Base-by-base conservation (phyloP, 2,329 filamentous ascomycete species). In the Lasiodiplodia sp. region DNA sequence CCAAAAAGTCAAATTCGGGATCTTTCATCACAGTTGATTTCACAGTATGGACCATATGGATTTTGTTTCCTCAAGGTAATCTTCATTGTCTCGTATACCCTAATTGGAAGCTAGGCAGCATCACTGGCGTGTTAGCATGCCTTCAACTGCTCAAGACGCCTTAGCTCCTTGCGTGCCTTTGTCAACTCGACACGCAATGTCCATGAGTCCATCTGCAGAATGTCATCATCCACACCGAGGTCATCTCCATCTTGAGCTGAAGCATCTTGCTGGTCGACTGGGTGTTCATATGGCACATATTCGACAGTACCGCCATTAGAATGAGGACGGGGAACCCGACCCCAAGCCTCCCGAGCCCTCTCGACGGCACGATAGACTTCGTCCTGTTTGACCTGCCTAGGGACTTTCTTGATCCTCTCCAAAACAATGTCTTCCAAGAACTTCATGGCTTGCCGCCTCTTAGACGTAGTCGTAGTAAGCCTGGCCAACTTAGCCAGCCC, bases 241-340 rank as follows among this genome's bases (percentile, higher is more conserved):
- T 1, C 16, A 2, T 18, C 38, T 1, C 1, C 38, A 12, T 40
- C 38, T 14, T 28, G 7, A 34, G 14, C 40, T 44, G 40, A 16
- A 44, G 40, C 1, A 4, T 44, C 16, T 0, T 18, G 40, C 40
- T 44, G 16, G 14, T n/a, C 4, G 4, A 44, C 40, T 7, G 18
- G 16, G 14, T 10, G 31, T 34, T 34, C 1, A 34, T 2, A 10
- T 34, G 40, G 40, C 14, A 44, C 40, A 18, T 7, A 7, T 16
- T 18, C 14, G 40, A 18, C 40, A 18, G 6, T 5, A 18, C n/a
- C 16, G 16, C 40, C 6, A 18, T 7, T 4, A 6, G 31, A 0
- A 0, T 34, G 8, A 10, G 31, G 8, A n/a, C 2, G 0, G 2
- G 14, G 5, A 5, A 44, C 40, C 1, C 5, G 14, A 7, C 40